phyloP scores from a whole-genome alignment of 2,329 filamentous ascomycete genomes.

The Akanthomyces muscarius region DNA sequence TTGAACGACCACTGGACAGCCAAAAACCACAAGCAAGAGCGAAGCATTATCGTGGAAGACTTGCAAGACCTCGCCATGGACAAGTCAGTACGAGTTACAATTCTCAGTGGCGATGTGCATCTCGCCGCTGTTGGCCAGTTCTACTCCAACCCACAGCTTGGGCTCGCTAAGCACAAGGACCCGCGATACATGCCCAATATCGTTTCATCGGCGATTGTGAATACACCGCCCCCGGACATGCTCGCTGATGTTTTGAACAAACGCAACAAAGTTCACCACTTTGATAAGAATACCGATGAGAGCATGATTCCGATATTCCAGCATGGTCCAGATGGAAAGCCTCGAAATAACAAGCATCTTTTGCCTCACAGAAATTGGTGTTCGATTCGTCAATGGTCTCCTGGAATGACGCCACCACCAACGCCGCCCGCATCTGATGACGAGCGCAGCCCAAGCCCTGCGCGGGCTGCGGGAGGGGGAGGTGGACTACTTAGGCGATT shows the following conservation, averaged over 20 bases:
- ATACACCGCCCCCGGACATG: constrained; percentile 81
- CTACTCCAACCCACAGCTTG: constrained; percentile 81
- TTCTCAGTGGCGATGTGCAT: constrained; percentile 91
- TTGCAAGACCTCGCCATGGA: constrained; percentile 90
- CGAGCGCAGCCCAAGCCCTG: constrained; percentile 39
- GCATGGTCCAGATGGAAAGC: constrained; percentile 82
- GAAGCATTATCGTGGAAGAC: constrained; percentile 81
- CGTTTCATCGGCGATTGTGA: constrained; percentile 90
- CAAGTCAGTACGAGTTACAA: constrained; percentile 86
- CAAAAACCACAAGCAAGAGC: constrained; percentile 87
- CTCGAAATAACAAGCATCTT: constrained; percentile 85
- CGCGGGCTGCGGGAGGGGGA: constrained; percentile 27
- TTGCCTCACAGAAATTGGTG: constrained; percentile 94
- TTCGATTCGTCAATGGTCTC: constrained; percentile 79
- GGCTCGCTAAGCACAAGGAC: constrained; percentile 80
- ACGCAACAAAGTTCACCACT: constrained; percentile 76
- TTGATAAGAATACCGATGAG: constrained; percentile 78
- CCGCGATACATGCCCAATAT: constrained; percentile 97
- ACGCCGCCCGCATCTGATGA: constrained; percentile 56
- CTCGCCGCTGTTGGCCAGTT: constrained; percentile 91
- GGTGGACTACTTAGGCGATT: constrained; percentile 44
- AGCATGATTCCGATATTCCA: constrained; percentile 93
- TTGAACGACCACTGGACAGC: constrained; percentile 97
- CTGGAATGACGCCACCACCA: constrained; percentile 68
- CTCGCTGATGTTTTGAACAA: constrained; percentile 91